A percentile compares a stretch with the other conserved stretches of the same genome.
These are phyloP conservation scores for Porcisia hertigi DNA, from an alignment of 208 protist species.

Conservation along the genomic window DNA sequence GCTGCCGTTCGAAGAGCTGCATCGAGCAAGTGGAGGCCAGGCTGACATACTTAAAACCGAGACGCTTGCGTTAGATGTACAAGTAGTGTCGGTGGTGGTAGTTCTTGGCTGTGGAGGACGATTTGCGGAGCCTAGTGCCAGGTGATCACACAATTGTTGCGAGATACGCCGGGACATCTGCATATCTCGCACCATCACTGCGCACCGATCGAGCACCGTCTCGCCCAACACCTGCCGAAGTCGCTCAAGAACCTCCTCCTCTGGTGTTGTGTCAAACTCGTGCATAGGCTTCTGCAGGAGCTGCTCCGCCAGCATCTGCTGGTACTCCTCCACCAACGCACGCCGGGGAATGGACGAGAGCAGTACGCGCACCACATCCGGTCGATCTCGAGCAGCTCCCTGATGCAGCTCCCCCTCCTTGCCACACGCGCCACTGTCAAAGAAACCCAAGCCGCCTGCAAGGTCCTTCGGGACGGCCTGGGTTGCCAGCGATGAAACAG, in stretches of 20 bases:
- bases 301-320: constrained; percentile 63
- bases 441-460: constrained; percentile 18
- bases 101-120: not conserved
- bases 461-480: not conserved
- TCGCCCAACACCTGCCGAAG: constrained; percentile 87
- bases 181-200: constrained; percentile 86
- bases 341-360: constrained; percentile 70
- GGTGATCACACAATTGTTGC: constrained; percentile 55
- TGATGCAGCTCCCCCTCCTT: constrained; percentile 14
- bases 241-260: constrained; percentile 87
- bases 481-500: constrained; percentile 18
- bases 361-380: constrained; percentile 80
- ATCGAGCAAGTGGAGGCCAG: constrained; percentile 55
- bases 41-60: constrained; percentile 73
- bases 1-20: constrained; percentile 18
- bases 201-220: constrained; percentile 64
- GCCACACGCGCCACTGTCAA: not conserved
- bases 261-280: constrained; percentile 78
- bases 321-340: constrained; percentile 77
- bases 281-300: constrained; percentile 72
- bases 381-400: constrained; percentile 34
- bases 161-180: constrained; percentile 78
- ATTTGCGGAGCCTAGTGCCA: not conserved
- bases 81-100: not conserved
- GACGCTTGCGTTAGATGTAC: constrained; percentile 36